Conservation (phyloP, 192 early-diverging fungal genomes). For the Rhizoclosmatium globosum region DNA sequence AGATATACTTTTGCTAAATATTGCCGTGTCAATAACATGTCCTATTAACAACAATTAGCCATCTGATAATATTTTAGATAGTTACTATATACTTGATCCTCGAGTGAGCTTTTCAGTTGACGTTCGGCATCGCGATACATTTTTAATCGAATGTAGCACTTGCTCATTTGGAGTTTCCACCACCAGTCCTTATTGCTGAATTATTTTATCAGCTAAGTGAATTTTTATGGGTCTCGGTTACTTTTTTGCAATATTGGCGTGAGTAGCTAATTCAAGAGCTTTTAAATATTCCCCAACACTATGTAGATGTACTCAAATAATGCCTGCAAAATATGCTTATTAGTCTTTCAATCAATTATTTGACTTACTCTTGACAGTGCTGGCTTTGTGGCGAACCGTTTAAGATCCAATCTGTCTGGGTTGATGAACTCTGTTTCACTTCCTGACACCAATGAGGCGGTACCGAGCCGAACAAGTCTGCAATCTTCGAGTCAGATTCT, state of each 20-base stretch:
- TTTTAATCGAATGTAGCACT: conserved; percentile 31
- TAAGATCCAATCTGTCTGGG: conserved; percentile 14
- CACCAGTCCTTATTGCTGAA: conserved; percentile 47
- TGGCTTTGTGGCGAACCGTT: conserved; percentile 4
- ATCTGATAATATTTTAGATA: neutral
- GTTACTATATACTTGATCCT: conserved; percentile 19
- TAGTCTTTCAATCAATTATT: neutral
- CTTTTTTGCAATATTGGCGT: conserved; percentile 15
- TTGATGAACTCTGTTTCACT: conserved; percentile 14
- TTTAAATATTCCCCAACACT: conserved; percentile 10
- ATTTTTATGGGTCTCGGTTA: conserved; percentile 9
- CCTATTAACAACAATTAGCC: conserved; percentile 17
- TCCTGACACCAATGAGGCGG: conserved; percentile 19
- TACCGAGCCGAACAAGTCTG: conserved; percentile 5
- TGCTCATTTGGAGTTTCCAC: conserved; percentile 46
- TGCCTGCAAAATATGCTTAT: neutral
- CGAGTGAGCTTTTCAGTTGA: conserved; percentile 36
- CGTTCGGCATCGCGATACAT: conserved; percentile 36
- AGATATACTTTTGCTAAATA: conserved; percentile 39
- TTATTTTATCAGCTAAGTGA: neutral
- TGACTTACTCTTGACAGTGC: conserved; percentile 13
- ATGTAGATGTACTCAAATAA: conserved; percentile 34
- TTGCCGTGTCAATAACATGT: conserved; percentile 27
- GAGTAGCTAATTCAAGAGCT: conserved; percentile 39
- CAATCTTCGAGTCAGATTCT: neutral